These are phyloP conservation scores for Neofusicoccum umdonicola DNA, from an alignment of 2,329 filamentous ascomycete species.

Conservation along the genomic window DNA sequence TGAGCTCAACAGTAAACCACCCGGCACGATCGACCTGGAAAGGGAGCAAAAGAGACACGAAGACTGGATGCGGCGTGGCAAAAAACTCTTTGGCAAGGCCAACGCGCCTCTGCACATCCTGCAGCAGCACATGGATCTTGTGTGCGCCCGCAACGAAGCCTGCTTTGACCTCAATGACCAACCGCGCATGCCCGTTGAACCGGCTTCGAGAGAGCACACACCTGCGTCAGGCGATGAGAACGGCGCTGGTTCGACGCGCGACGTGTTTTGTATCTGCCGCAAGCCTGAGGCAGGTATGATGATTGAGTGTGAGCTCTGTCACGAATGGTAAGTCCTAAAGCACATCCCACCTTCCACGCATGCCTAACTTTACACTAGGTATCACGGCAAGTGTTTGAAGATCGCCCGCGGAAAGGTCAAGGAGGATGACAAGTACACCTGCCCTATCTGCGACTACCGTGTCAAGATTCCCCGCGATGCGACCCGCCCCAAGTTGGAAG, in stretches of 20 bases:
- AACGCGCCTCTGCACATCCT: constrained; percentile 96
- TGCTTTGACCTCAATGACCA: constrained; percentile 92
- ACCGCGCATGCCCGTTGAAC: constrained; percentile 85
- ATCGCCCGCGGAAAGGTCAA: constrained; percentile 97
- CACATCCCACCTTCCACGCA: constrained; percentile 25
- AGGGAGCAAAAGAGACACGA: constrained; percentile 93
- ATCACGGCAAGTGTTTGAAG: constrained; percentile 96
- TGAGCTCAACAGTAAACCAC: constrained; percentile 88
- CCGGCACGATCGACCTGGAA: constrained; percentile 87
- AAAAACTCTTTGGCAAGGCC: constrained; percentile 96
- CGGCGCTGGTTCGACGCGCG: constrained; percentile 54
- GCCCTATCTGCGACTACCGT: constrained; percentile 95
- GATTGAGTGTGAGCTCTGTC: constrained; percentile 98
- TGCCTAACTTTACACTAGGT: constrained; percentile 55
- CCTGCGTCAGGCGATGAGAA: constrained; percentile 51
- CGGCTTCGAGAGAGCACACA: constrained; percentile 78
- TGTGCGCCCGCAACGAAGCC: constrained; percentile 81
- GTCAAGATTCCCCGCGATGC: constrained; percentile 96
- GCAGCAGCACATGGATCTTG: constrained; percentile 90
- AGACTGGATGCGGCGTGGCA: constrained; percentile 98
- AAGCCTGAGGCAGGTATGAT: constrained; percentile 95
- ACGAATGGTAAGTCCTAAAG: constrained; percentile 74
- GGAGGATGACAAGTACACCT: constrained; percentile 97
- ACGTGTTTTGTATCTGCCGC: constrained; percentile 97
- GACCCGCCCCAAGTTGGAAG: constrained; percentile 89